Evolutionary conservation across 1,139 yeast genomes (phyloP), one percentile per base, ranked within the genome.

Genomic region (Starmera stellimalicola): DNA sequence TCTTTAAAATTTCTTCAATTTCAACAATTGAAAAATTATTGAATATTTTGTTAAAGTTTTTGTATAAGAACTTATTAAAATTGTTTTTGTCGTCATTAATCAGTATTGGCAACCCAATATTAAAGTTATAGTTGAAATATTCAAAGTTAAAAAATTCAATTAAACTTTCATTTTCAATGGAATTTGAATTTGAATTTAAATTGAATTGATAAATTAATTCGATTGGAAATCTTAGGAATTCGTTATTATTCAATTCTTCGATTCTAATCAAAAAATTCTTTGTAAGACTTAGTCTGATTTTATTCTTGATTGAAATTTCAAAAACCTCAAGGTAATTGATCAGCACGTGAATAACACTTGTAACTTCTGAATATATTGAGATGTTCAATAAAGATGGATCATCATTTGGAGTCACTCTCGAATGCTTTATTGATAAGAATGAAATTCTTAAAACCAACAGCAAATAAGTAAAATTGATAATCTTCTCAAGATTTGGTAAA

Each of bases 41-140:
- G 7, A 22, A 22, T 11, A 22, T 7, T 7, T 28, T 23, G 11
- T 17, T 27, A 16, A 17, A 45, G 9, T 31, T 19, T 3, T 15
- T 37, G 16, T 16, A 26, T 31, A 17, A 27, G 14, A 18, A 26
- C 19, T 39, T 33, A 25, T 42, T 44, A 23, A 42, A 35, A 4
- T 37, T 40, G 7, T 35, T 22, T 10, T 45, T 15, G 24, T 40
- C 30, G n/a, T 35, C 31, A 3, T 35, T 35, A 17, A 44, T 16
- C 11, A 41, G 33, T 6, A 42, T 25, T 12, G 51, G 51, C 1
- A 41, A 25, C 1, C 52, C 52, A 20, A 36, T 34, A n/a, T 25
- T 33, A 2, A 37, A 9, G 12, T 42, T 36, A 10, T 29, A 25
- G 26, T 24, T 32, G 22, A 35, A 39, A 30, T 42, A 43, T 10